Base-by-base conservation (phyloP, 2,329 filamentous ascomycete species). In the Diplodia intermedia region DNA sequence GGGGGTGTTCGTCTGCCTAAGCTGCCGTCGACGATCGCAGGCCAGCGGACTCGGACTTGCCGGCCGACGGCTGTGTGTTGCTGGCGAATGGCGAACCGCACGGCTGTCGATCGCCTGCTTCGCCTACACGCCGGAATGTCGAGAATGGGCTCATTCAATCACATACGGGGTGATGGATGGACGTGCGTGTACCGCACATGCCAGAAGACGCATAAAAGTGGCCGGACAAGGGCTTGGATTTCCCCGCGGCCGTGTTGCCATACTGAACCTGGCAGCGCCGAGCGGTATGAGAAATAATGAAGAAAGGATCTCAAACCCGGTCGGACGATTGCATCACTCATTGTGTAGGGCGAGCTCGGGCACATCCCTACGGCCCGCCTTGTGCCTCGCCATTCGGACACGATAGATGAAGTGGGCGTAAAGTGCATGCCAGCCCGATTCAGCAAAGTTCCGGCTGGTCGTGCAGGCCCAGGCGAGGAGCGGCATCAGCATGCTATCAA, bases 1-100 rank as follows among this genome's bases (percentile, higher is more conserved):
- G 18, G 23, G 50, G 50, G 12, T 18, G 33, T 54, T 54, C 5
- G 18, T 23, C 20, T 38, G 53, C 33, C 18, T 43, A 43, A 15
- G 20, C 54, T 38, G 54, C 54, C n/a, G 33, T 18, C 54, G 54
- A 38, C 33, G 54, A 56, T 56, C 33, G 29, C 54, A 33, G 54
- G n/a, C 33, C 31, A 29, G 26, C 54, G 54, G 54, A 40, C 31
- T n/a, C 54, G 54, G 54, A 11, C 7, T 33, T 56, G 20, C n/a
- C 31, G 33, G 14, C 54, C n/a, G 54, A 15, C 14, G 36, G 5
- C 26, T 43, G n/a, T 43, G 18, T 2, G 2, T 11, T n/a, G 11
- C 36, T 29, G 15, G 38, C n/a, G 55, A 47, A 18, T 26, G 8
- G 11, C 54, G 36, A 23, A 11, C 11, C 36, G 36, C 11, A 12